These are phyloP conservation scores for Pichia exigua DNA, from an alignment of 805 yeast species.

Conservation along the genomic window DNA sequence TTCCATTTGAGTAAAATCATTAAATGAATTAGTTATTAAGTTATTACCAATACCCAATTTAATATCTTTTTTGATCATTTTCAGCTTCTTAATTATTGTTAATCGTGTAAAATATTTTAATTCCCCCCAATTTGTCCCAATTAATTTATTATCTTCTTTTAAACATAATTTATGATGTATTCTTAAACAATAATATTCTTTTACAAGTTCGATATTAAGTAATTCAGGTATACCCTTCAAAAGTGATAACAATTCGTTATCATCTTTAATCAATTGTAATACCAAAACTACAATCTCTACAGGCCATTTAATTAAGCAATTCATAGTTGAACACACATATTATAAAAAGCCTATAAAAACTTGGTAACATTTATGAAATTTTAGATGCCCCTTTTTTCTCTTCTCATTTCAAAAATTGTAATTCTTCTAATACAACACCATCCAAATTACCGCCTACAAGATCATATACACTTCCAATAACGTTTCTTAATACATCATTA, in stretches of 20 bases:
- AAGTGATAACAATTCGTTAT: neutral
- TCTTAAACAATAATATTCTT: neutral
- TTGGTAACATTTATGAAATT: too few relatives aligned
- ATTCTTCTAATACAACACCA: neutral
- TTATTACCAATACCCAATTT: neutral
- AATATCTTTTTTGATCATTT: neutral
- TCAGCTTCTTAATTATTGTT: neutral
- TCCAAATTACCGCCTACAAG: neutral
- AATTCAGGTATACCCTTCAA: neutral
- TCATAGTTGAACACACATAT: neutral
- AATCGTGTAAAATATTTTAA: neutral
- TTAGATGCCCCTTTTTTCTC: neutral
- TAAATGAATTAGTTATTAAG: neutral
- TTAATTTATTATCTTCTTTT: neutral
- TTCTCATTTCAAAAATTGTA: neutral
- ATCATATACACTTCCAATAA: conserved; percentile 15
- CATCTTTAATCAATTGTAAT: neutral
- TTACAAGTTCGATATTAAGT: neutral
- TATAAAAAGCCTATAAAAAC: neutral
- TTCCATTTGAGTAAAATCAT: neutral
- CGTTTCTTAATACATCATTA: conserved; percentile 32
- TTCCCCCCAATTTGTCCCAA: neutral
- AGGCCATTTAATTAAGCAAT: conserved; percentile 1
- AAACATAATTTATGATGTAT: neutral
- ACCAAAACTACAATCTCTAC: neutral